Evolutionary conservation across 2,329 filamentous ascomycete species (phyloP).

Genomic region (Penicillium sp.): DNA sequence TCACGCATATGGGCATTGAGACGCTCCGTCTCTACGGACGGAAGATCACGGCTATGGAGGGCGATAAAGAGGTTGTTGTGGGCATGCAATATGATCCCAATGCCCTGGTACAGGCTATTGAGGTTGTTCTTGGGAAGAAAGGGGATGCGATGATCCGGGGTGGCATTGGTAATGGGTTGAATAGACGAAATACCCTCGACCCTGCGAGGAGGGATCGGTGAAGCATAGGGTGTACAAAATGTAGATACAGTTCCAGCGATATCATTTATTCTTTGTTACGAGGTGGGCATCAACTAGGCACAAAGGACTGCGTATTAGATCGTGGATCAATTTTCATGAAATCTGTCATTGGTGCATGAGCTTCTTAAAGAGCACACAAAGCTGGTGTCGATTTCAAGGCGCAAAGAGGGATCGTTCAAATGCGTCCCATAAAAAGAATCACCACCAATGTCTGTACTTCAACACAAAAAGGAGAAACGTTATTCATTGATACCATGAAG

Average conservation of each 20-base stretch:
- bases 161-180: slow-evolving; percentile 43
- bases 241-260: no score
- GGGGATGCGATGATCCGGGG: slow-evolving; percentile 52
- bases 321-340: no score
- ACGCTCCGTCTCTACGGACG: slow-evolving; percentile 75
- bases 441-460: no score
- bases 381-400: no score
- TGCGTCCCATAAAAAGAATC: no score
- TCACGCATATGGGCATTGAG: slow-evolving; percentile 71
- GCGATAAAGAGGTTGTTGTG: slow-evolving; percentile 49
- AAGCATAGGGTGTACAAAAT: neutral
- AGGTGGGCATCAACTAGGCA: neutral
- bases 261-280: neutral
- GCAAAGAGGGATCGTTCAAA: no score
- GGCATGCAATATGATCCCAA: slow-evolving; percentile 73
- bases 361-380: no score
- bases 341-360: no score
- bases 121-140: slow-evolving; percentile 71
- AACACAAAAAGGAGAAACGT: neutral
- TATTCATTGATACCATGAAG: neutral
- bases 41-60: slow-evolving; percentile 47
- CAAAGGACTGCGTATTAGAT: no score
- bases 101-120: slow-evolving; percentile 72
- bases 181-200: slow-evolving; percentile 61
- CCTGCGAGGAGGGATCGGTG: slow-evolving; percentile 15